phyloP scores from a whole-genome alignment of 2,329 filamentous ascomycete genomes.

The Stemphylium lycopersici region DNA sequence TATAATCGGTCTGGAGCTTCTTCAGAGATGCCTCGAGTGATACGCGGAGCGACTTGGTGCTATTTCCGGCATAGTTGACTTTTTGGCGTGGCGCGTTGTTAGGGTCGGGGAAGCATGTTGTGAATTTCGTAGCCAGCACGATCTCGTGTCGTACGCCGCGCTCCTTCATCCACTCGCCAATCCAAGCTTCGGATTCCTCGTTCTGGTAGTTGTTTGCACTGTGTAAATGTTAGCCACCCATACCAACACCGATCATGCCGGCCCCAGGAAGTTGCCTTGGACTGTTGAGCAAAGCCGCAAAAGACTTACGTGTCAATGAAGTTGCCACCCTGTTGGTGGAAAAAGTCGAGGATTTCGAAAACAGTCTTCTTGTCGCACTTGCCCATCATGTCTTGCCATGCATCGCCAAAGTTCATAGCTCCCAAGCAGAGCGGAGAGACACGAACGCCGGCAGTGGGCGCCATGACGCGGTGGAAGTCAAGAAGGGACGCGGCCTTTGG shows the following conservation, averaged over 20 bases:
- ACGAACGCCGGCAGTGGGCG: conserved; percentile 58
- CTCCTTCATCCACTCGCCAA: conserved; percentile 59
- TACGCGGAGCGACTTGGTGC: conserved; percentile 46
- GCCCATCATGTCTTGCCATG: conserved; percentile 53
- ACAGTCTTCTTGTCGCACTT: conserved; percentile 53
- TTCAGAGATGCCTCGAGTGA: conserved; percentile 49
- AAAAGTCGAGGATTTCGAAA: conserved; percentile 57
- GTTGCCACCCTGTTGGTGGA: conserved; percentile 57
- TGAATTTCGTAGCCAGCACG: conserved; percentile 63
- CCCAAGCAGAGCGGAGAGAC: conserved; percentile 62
- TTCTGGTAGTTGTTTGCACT: conserved; percentile 56
- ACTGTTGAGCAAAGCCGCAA: not conserved
- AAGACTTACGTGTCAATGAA: conserved; percentile 57
- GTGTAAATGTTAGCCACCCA: conserved; percentile 12
- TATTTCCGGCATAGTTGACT: conserved; percentile 54
- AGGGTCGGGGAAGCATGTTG: conserved; percentile 39
- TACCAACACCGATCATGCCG: not conserved
- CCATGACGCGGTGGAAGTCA: conserved; percentile 60
- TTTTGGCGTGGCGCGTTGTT: conserved; percentile 32
- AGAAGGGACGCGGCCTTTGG: conserved; percentile 49
- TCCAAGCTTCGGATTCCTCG: conserved; percentile 56
- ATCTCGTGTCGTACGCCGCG: conserved; percentile 57
- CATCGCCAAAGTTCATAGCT: conserved; percentile 61
- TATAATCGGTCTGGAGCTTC: conserved; percentile 51
- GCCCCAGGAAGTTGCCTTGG: not conserved